These are phyloP conservation scores for Malus domestica DNA, from an alignment of 306 rosid genomes.

Conservation along the genomic window DNA sequence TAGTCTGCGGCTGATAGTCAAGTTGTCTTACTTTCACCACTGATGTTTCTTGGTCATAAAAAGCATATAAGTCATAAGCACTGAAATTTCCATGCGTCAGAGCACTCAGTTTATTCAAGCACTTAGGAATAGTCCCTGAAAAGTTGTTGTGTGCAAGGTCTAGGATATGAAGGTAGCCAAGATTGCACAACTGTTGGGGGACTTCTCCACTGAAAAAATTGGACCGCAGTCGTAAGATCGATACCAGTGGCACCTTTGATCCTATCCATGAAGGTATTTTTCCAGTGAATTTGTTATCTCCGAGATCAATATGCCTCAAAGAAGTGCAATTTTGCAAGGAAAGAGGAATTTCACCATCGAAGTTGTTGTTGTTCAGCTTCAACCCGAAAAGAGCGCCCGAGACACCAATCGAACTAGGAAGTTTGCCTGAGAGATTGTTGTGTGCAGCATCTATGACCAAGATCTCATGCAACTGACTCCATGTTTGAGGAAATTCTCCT, in stretches of 20 bases:
- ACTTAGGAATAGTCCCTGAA: constrained; percentile 3
- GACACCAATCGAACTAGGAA: neutral
- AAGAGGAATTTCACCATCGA: neutral
- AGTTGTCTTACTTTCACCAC: neutral
- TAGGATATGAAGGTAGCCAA: neutral
- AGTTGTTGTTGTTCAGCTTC: neutral
- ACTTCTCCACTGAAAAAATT: neutral
- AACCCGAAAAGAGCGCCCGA: neutral
- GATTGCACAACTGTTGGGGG: neutral
- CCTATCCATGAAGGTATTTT: neutral
- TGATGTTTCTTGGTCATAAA: neutral
- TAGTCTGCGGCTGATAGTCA: neutral
- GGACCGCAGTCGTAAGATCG: neutral
- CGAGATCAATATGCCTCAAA: neutral
- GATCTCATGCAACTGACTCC: neutral
- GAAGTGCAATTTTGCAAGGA: neutral
- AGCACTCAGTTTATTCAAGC: neutral
- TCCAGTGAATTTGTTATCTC: neutral
- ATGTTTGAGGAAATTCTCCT: neutral
- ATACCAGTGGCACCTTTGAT: neutral
- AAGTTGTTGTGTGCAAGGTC: constrained; percentile 7
- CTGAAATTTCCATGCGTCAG: neutral
- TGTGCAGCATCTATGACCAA: neutral
- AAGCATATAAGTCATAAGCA: neutral
- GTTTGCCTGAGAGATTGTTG: neutral